Conservation (phyloP, 257 asterid species). For the Solanum ossicruentum region DNA sequence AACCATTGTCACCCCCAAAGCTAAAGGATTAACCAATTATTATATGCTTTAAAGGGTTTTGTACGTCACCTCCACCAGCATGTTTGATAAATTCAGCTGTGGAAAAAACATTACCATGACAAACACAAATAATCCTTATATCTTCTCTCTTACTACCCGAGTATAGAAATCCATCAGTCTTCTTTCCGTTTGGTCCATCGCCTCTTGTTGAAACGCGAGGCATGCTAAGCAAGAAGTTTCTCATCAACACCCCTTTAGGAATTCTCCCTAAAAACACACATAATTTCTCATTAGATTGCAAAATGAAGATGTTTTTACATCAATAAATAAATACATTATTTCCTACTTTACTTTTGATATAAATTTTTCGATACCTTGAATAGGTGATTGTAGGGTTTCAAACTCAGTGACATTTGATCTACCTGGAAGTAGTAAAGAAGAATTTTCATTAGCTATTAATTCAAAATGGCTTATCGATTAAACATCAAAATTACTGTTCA, state of each 20-base stretch:
- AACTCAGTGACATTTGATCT: slow-evolving; percentile 38
- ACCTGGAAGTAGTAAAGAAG: slow-evolving; percentile 9
- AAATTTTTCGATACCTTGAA: slow-evolving; percentile 29
- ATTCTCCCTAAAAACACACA: background rate
- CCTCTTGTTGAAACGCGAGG: slow-evolving; percentile 50
- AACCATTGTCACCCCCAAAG: slow-evolving; percentile 14
- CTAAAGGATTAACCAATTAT: slow-evolving; percentile 33
- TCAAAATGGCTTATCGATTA: background rate
- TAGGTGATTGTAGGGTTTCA: slow-evolving; percentile 14
- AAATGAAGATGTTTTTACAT: background rate
- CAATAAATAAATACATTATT: background rate
- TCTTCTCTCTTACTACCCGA: slow-evolving; percentile 46
- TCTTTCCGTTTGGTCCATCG: slow-evolving; percentile 32
- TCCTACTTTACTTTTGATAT: background rate
- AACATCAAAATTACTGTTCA: background rate
- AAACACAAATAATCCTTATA: slow-evolving; percentile 61
- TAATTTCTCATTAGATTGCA: background rate
- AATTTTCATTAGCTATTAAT: slow-evolving; percentile 42
- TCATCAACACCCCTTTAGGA: background rate
- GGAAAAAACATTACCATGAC: slow-evolving; percentile 62
- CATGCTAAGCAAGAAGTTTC: slow-evolving; percentile 38
- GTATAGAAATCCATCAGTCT: slow-evolving; percentile 52
- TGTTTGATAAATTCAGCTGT: slow-evolving; percentile 69
- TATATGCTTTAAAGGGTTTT: slow-evolving; percentile 60
- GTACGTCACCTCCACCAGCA: slow-evolving; percentile 60